phyloP scores from a whole-genome alignment of 345 rosid genomes.

The Eutrema heterophyllum region DNA sequence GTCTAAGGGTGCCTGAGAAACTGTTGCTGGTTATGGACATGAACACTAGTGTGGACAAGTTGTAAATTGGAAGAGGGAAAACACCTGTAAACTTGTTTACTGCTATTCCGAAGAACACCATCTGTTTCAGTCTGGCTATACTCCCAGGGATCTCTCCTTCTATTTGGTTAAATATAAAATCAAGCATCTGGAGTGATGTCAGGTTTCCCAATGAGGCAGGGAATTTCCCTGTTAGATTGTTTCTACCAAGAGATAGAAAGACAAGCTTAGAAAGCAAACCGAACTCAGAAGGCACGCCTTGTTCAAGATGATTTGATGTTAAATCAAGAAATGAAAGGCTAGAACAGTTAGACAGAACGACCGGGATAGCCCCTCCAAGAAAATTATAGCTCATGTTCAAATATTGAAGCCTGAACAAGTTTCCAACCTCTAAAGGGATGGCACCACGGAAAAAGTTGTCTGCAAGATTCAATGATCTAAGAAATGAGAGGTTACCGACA shows the following conservation, averaged over 20 bases:
- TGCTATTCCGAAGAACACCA: neutral
- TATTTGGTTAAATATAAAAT: neutral
- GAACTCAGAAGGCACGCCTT: neutral
- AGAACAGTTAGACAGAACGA: neutral
- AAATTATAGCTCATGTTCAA: neutral
- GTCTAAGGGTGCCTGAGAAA: neutral
- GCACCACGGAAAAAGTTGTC: neutral
- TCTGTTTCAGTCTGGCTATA: neutral
- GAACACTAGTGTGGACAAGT: too few species aligned
- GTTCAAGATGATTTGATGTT: neutral
- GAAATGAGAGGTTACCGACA: slow-evolving; percentile 26
- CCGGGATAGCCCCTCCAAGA: neutral
- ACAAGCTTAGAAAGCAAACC: too few species aligned
- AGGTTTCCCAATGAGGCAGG: slow-evolving; percentile 12
- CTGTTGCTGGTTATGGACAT: too few species aligned
- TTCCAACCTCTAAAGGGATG: neutral
- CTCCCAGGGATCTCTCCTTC: neutral
- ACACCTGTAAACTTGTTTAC: neutral
- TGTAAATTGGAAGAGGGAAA: neutral
- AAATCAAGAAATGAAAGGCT: neutral
- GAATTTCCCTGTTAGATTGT: neutral
- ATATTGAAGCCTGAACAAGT: neutral
- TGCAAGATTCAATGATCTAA: slow-evolving; percentile 5
- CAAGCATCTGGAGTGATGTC: neutral
- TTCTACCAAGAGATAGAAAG: neutral